Evolutionary conservation across 1,139 yeast genomes (phyloP).

Genomic region (Geotrichum histeridarum): DNA sequence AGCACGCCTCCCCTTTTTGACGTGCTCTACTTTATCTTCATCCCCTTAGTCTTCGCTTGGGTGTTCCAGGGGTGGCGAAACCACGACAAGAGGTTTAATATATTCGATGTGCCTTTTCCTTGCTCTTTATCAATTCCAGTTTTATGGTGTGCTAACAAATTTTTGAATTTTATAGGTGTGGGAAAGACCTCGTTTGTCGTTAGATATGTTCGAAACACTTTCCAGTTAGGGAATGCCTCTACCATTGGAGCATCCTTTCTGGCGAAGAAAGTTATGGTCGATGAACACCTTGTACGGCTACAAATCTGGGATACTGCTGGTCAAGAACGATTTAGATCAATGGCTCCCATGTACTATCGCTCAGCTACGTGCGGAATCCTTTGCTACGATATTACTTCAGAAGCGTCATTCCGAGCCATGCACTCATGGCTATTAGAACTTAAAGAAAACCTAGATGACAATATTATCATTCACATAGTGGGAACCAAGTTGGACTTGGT

Average conservation of each 20-base stretch:
- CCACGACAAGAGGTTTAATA: background rate
- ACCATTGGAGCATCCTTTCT: conserved; percentile 93
- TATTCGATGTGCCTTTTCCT: too few species aligned
- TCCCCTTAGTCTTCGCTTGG: background rate
- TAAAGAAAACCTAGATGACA: conserved; percentile 78
- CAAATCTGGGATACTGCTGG: conserved; percentile 97
- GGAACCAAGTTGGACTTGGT: conserved; percentile 79
- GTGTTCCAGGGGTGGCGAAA: conserved; percentile 5
- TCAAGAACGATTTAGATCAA: conserved; percentile 84
- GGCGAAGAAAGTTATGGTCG: conserved; percentile 83
- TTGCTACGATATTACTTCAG: conserved; percentile 86
- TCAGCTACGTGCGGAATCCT: conserved; percentile 92
- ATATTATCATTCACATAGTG: conserved; percentile 77
- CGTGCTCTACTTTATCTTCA: background rate
- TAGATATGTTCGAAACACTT: conserved; percentile 83
- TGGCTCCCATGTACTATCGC: conserved; percentile 93
- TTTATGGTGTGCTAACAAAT: conserved; percentile 6
- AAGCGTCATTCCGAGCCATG: conserved; percentile 89
- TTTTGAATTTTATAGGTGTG: conserved; percentile 51
- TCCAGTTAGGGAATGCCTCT: conserved; percentile 87
- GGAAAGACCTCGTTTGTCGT: conserved; percentile 88
- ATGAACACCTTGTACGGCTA: conserved; percentile 76
- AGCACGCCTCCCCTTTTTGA: conserved; percentile 1
- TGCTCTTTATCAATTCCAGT: background rate
- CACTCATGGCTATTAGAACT: conserved; percentile 86